Conservation (phyloP, 2,329 filamentous ascomycete genomes). For the Aureobasidium pullulans region DNA sequence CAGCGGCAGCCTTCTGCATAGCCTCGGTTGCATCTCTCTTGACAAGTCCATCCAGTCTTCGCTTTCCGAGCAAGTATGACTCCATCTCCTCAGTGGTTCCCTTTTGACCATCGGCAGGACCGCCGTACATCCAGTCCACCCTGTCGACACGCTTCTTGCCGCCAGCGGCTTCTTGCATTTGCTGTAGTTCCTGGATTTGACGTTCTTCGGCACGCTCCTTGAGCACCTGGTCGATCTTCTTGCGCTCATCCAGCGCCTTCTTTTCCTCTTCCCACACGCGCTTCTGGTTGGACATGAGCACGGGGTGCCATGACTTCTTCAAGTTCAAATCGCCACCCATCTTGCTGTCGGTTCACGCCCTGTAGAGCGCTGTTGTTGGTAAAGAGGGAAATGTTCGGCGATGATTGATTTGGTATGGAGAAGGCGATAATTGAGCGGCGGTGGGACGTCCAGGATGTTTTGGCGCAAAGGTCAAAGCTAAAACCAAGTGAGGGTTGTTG, state of each 20-base stretch:
- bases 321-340: slow-evolving; percentile 96
- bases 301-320: slow-evolving; percentile 88
- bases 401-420: too few relatives aligned
- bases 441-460: too few relatives aligned
- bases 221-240: slow-evolving; percentile 81
- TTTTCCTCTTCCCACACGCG: slow-evolving; percentile 88
- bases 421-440: too few relatives aligned
- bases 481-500: too few relatives aligned
- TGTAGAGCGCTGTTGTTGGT: slow-evolving; percentile 10
- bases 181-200: slow-evolving; percentile 83
- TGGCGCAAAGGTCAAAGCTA: too few relatives aligned
- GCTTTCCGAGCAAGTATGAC: slow-evolving; percentile 84
- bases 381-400: slow-evolving; percentile 21
- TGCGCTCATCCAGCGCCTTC: slow-evolving; percentile 88
- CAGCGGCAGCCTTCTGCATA: slow-evolving; percentile 41
- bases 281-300: slow-evolving; percentile 81
- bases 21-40: slow-evolving; percentile 76
- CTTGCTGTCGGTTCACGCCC: slow-evolving; percentile 33
- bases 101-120: slow-evolving; percentile 68
- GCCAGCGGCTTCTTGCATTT: slow-evolving; percentile 80
- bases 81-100: slow-evolving; percentile 84
- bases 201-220: slow-evolving; percentile 93
- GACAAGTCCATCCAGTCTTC: slow-evolving; percentile 79
- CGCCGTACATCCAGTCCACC: slow-evolving; percentile 98
- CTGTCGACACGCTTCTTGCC: slow-evolving; percentile 71